Conservation (phyloP, 352 stramenopile genomes). For the Phytopythium litorale region DNA sequence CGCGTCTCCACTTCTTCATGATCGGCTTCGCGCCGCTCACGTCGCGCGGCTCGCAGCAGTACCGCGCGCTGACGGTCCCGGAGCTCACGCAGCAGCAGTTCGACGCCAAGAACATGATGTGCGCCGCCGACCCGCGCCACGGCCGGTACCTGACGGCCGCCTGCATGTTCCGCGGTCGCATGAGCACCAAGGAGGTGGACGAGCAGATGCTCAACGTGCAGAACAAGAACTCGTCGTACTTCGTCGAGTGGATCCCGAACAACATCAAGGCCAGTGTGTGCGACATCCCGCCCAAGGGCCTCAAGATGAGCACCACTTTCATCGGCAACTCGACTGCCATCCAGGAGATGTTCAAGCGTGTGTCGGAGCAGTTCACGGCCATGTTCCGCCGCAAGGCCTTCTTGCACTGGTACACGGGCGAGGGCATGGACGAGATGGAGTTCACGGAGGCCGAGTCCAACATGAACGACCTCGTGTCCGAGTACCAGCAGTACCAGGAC, state of each 20-base stretch:
- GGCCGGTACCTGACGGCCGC: slow-evolving; percentile 98
- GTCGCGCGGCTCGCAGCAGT: slow-evolving; percentile 95
- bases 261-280: slow-evolving; percentile 99
- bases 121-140: slow-evolving; percentile 97
- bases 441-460: slow-evolving; percentile 99
- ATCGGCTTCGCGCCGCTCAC: slow-evolving; percentile 99
- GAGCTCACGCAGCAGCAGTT: slow-evolving; percentile 99
- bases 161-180: slow-evolving; percentile 99
- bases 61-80: slow-evolving; percentile 96
- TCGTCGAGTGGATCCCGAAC: slow-evolving; percentile 99
- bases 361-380: slow-evolving; percentile 99
- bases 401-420: slow-evolving; percentile 99
- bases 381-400: slow-evolving; percentile 99
- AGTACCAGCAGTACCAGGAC: slow-evolving; percentile 99
- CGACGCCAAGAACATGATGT: slow-evolving; percentile 99
- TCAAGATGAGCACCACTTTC: slow-evolving; percentile 99
- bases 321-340: slow-evolving; percentile 99
- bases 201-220: slow-evolving; percentile 99
- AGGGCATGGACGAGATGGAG: slow-evolving; percentile 99
- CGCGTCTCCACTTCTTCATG: slow-evolving; percentile 99
- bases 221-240: slow-evolving; percentile 99
- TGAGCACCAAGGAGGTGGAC: slow-evolving; percentile 99
- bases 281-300: slow-evolving; percentile 97
- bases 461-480: slow-evolving; percentile 99
- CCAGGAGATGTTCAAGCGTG: slow-evolving; percentile 99